Evolutionary conservation across 495 filamentous ascomycete species (phyloP).

Genomic region (Cairneyella variabilis): DNA sequence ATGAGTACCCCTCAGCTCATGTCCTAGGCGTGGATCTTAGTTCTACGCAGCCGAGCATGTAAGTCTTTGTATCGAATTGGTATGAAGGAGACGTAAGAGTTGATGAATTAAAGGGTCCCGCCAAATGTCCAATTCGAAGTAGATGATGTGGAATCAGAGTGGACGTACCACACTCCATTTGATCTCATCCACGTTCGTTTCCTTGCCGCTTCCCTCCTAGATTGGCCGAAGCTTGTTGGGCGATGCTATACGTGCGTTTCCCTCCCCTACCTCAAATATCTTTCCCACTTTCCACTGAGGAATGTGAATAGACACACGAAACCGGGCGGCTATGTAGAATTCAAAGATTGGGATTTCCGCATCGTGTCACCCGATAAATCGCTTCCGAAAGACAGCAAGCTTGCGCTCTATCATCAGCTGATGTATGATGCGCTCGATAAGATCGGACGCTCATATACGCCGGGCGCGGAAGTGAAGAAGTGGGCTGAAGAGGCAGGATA

Average conservation of each 20-base stretch:
- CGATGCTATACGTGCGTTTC: not conserved
- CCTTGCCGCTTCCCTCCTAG: not conserved
- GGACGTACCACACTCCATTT: conserved; percentile 26
- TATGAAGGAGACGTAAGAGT: too few relatives aligned
- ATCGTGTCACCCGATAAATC: not conserved
- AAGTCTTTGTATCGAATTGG: too few relatives aligned
- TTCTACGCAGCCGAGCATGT: not conserved
- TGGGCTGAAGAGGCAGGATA: not conserved
- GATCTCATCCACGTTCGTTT: conserved; percentile 26
- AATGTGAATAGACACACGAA: not conserved
- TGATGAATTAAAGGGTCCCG: not conserved
- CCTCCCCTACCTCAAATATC: not conserved
- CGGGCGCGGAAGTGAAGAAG: not conserved
- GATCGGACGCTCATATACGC: not conserved
- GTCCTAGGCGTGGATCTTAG: not conserved
- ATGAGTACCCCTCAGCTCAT: conserved; percentile 1
- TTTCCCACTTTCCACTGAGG: not conserved
- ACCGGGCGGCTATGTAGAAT: not conserved
- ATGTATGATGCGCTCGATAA: not conserved
- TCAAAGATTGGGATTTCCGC: not conserved
- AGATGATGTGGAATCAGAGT: conserved; percentile 28
- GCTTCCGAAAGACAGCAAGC: not conserved
- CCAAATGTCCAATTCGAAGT: conserved; percentile 30
- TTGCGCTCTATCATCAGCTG: not conserved
- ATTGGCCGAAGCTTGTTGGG: not conserved